Evolutionary conservation across 768 basidiomycete species (phyloP), one percentile per base, ranked within the genome.

Genomic region (Cubamyces sp.): DNA sequence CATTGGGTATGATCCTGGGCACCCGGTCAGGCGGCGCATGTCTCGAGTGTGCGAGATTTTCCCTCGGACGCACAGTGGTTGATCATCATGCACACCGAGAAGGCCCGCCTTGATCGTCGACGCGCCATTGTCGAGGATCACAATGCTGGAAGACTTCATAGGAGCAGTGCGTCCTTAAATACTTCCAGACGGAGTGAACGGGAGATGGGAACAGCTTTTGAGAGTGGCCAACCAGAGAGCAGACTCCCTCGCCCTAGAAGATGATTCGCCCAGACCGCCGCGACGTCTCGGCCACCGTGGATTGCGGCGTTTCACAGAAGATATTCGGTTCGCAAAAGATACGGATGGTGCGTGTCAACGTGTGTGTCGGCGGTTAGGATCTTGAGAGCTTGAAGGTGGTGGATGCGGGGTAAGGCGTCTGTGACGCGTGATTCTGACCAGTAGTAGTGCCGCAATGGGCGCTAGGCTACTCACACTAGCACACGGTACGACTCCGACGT

Each of bases 41-140:
- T 19, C 30, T 19, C 25, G 11, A 16, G 16, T 7, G 26, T n/a
- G 45, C 37, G 50, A 12, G 5, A 5, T 16, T 37, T 49, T 50
- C 42, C 21, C 16, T 15, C 7, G n/a, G 47, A 57, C 69, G 37
- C 58, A 77, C 76, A 69, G 73, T 61, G 79, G 69, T 26, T 68
- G 70, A 60, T 71, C 64, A 15, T 67, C 58, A 26, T 63, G 67
- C 12, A 55, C 66, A 37, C 68, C 74, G 49, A 78, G 79, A 25
- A 86, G 61, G 1, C 92, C 91, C 28, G 84, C 83, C 71, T 97
- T 98, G 74, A 96, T 87, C 4, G 84, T 84, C 39, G 83, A 86
- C 11, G 86, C 95, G 42, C 95, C 95, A 71, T 96, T 98, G 74
- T 98, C 95, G 47, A 96, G 79, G 15, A 96, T 79, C 57, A 95